Conservation (phyloP, 306 rosid species). For the Ormosia emarginata region DNA sequence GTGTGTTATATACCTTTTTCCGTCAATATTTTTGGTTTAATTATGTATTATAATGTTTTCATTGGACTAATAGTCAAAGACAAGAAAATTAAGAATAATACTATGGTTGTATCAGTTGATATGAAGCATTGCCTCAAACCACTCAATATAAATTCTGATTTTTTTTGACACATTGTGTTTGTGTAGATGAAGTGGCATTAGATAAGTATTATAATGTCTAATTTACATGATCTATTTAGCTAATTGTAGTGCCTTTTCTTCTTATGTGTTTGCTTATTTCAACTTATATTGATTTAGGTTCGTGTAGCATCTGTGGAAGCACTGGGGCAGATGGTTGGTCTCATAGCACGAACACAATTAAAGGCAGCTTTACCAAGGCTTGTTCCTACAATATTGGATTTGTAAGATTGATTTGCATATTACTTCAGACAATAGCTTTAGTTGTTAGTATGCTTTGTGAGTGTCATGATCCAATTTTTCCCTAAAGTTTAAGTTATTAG, state of each 20-base stretch:
- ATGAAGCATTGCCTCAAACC: background rate
- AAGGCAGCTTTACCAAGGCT: constrained; percentile 89
- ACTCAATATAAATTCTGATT: background rate
- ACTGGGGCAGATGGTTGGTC: constrained; percentile 92
- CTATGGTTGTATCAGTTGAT: background rate
- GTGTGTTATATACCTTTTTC: background rate
- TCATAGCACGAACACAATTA: constrained; percentile 73
- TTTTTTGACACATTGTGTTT: constrained; percentile 9
- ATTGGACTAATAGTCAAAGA: background rate
- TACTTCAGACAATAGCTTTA: constrained; percentile 11
- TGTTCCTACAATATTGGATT: constrained; percentile 87
- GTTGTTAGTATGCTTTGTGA: background rate
- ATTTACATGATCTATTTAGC: background rate
- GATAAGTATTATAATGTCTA: background rate
- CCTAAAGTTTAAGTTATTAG: no score
- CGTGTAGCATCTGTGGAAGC: constrained; percentile 87
- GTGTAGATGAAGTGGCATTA: constrained; percentile 1
- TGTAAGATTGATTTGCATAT: constrained; percentile 54
- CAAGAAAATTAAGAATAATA: background rate
- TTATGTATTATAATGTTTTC: constrained; percentile 5
- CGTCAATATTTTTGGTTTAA: background rate
- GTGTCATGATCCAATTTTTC: no score
- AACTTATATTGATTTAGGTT: constrained; percentile 47
- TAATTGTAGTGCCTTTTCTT: constrained; percentile 13
- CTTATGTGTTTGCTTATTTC: constrained; percentile 14